phyloP scores from a whole-genome alignment of 352 stramenopile species.

The Globisporangium echinulatum region DNA sequence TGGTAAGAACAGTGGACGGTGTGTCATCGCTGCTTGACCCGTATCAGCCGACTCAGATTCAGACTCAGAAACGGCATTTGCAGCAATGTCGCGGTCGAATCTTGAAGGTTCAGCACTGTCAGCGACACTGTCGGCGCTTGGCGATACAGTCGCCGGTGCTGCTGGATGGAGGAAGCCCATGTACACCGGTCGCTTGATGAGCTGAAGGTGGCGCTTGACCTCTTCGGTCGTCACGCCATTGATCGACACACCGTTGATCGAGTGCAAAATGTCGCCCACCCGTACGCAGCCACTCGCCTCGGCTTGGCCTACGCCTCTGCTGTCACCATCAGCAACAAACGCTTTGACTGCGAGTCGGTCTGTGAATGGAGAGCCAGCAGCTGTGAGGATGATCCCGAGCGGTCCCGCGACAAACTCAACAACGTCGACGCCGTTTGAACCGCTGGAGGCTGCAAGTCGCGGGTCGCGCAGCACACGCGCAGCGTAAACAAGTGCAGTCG shows the following conservation, averaged over 20 bases:
- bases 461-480: slow-evolving; percentile 57
- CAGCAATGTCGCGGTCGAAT: neutral
- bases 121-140: slow-evolving; percentile 9
- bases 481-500: slow-evolving; percentile 32
- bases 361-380: slow-evolving; percentile 35
- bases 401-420: slow-evolving; percentile 57
- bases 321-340: slow-evolving; percentile 29
- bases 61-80: no score
- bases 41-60: no score
- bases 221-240: slow-evolving; percentile 66
- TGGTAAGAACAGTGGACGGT: slow-evolving; percentile 19
- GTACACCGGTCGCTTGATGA: slow-evolving; percentile 56
- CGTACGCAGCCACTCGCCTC: slow-evolving; percentile 52
- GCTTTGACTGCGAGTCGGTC: slow-evolving; percentile 66
- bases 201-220: slow-evolving; percentile 69
- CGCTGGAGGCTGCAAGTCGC: slow-evolving; percentile 27
- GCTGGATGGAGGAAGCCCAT: slow-evolving; percentile 54
- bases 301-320: slow-evolving; percentile 40
- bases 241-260: slow-evolving; percentile 78
- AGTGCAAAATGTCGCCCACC: slow-evolving; percentile 65
- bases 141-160: slow-evolving; percentile 11
- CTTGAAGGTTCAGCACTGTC: neutral
- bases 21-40: no score
- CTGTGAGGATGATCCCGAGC: slow-evolving; percentile 65
- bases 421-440: slow-evolving; percentile 35